Percentiles rank a stretch among this genome's conserved stretches.
Evolutionary conservation across 805 yeast genomes (phyloP).

Genomic region (Wickerhamiella galacta): DNA sequence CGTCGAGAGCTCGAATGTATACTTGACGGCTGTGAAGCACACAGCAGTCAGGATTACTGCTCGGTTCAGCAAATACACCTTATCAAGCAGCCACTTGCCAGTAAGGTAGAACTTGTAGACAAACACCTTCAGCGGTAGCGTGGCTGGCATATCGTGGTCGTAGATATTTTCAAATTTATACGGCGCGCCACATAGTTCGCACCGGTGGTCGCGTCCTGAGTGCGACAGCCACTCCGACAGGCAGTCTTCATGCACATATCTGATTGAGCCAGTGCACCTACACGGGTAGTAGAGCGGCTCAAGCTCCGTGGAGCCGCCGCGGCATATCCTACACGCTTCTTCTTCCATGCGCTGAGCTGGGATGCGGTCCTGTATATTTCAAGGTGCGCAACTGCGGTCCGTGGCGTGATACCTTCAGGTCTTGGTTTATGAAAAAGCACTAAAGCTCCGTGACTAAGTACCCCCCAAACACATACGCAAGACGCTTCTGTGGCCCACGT

Average conservation of each 20-base stretch:
- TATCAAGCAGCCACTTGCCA: slow-evolving; percentile 4
- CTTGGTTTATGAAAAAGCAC: too few species aligned
- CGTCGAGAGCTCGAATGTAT: slow-evolving; percentile 2
- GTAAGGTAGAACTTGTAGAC: not conserved
- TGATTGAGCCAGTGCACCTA: slow-evolving; percentile 83
- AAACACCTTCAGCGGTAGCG: slow-evolving; percentile 36
- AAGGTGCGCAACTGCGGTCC: too few species aligned
- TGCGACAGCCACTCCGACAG: slow-evolving; percentile 73
- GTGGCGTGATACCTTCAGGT: too few species aligned
- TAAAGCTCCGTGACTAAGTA: too few species aligned
- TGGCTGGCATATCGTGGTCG: slow-evolving; percentile 44
- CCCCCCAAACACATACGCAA: too few species aligned
- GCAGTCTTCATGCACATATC: slow-evolving; percentile 86
- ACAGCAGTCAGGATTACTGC: slow-evolving; percentile 11
- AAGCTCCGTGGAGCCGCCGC: slow-evolving; percentile 66
- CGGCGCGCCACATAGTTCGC: slow-evolving; percentile 77
- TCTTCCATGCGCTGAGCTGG: too few species aligned
- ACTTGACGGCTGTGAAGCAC: slow-evolving; percentile 6
- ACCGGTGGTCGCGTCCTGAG: slow-evolving; percentile 42
- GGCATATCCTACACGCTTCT: slow-evolving; percentile 75
- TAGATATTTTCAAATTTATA: slow-evolving; percentile 54
- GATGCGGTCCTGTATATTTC: too few species aligned
- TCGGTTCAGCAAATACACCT: slow-evolving; percentile 8
- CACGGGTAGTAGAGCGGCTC: slow-evolving; percentile 87
- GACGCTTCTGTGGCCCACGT: not conserved